Evolutionary conservation across 441 rosid species (phyloP), one percentile per base, ranked within the genome.

Genomic region (Gossypium schwendimanii): DNA sequence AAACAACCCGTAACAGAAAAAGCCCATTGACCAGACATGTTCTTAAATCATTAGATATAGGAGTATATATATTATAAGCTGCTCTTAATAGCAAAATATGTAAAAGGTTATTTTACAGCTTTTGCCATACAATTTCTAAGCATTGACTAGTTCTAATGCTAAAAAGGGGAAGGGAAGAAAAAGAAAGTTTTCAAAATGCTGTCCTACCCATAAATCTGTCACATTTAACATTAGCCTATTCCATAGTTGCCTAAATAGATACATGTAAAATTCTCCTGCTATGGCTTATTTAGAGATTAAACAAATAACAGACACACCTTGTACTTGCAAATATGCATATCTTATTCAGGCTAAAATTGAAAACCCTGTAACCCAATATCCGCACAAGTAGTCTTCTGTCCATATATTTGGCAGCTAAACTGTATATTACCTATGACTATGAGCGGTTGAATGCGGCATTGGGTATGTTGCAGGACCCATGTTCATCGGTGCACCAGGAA

Each of bases 401-500:
- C 86, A 82, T 84, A 85, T 81, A 85, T 31, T 80, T 71, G 78
- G 73, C 69, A 82, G 71, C 80, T 70, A 78, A 53, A 71, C 49
- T 72, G 31, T 52, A 50, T 26, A 80, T 87, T 82, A 92, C 92
- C 96, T 87, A 80, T 91, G 97, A 78, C 96, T 87, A 79, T 92
- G 97, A 78, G 91, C 86, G 2, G 87, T 82, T 66, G 97, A 78
- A 31, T 83, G 92, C 0, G 94, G 91, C 90, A 91, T 83, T 1
- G 88, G 86, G 79, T 91, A 95, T 2, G 93, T 77, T 80, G 87
- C 82, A 11, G 87, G 86, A 82, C 82, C 84, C 81, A 91, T 76
- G 73, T 78, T 91, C 93, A 91, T 81, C 9, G 95, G 87, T 24
- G 97, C 97, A 76, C 90, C 91, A 33, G 96, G 88, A 78, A 94